Evolutionary conservation across 2,329 filamentous ascomycete genomes (phyloP), one percentile per base, ranked within the genome.

Genomic region (Cercospora zeina): DNA sequence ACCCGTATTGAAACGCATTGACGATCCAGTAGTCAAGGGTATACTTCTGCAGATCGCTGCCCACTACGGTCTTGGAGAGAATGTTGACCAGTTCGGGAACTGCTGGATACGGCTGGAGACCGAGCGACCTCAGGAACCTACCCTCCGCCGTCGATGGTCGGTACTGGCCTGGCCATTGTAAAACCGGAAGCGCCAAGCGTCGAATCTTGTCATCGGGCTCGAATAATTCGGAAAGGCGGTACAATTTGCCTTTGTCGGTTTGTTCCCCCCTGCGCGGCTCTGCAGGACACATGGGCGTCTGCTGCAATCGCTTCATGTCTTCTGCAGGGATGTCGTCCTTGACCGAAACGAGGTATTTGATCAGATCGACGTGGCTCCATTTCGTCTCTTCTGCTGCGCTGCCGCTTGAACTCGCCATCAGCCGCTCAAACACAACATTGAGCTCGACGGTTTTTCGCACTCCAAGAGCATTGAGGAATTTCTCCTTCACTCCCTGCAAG

Each of bases 401-500:
- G 9, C 75, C 75, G 13, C 79, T 72, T 0, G 86, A 80, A 14
- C 83, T 82, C 56, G 84, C 87, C 68, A 97, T 83, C 47, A 99
- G 82, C 49, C 93, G 85, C 24, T 90, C 89, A 71, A 99, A 97
- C 31, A 99, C 96, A 31, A 96, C 93, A 33, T 91, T 91, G 1
- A 99, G 80, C 69, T 99, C 95, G 19, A 99, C 88, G 0, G 95
- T 99, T 78, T 97, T 97, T 62, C 95, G 87, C 27, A 99, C 93
- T 2, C 95, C 93, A 33, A 99, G 80, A 1, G 90, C 85, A 2
- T 84, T 79, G 47, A 99, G 77, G 65, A 99, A 90, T 74, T 96
- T 97, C 50, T 97, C 93, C 73, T 97, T 97, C 11, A 97, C 85
- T 33, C 87, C 85, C 42, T 88, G 86, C 47, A 93, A 86, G 11